Percentiles rank a stretch among this genome's conserved stretches.
phyloP scores from a whole-genome alignment of 202 grass and related monocot genomes.

The Digitaria exilis region DNA sequence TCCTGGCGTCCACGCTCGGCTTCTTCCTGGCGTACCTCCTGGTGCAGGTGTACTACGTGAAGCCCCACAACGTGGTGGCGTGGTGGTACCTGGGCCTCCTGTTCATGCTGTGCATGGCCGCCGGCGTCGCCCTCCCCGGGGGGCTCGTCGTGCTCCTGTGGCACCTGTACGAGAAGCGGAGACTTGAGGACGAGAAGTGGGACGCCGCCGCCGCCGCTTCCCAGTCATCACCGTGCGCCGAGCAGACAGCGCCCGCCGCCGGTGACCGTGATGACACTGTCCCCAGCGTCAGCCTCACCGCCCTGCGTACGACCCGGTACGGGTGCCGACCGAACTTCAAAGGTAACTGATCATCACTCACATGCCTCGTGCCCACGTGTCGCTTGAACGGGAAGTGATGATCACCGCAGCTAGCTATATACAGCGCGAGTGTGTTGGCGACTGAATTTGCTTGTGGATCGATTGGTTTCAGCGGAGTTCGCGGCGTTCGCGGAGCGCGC shows the following conservation, averaged over 20 bases:
- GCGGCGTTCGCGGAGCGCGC: conserved; percentile 61
- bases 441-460: not conserved
- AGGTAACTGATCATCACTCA: conserved; percentile 49
- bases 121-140: conserved; percentile 60
- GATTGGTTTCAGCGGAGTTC: conserved; percentile 62
- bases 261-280: conserved; percentile 10
- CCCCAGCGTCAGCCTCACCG: conserved; percentile 37
- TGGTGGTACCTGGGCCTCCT: conserved; percentile 93
- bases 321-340: conserved; percentile 79
- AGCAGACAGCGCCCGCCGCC: not conserved
- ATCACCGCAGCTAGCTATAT: not conserved
- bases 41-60: conserved; percentile 81
- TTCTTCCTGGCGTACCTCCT: conserved; percentile 57
- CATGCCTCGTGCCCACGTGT: too few species aligned
- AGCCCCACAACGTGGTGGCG: conserved; percentile 52
- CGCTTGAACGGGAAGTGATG: not conserved
- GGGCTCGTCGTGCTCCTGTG: conserved; percentile 77
- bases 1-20: conserved; percentile 67
- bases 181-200: conserved; percentile 46
- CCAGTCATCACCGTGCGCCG: not conserved
- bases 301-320: conserved; percentile 61
- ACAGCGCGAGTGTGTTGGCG: not conserved
- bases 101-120: conserved; percentile 69
- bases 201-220: not conserved
- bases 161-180: conserved; percentile 63